Conservation (phyloP, 23 red algal genomes). For the Rhodosorus marinus region DNA sequence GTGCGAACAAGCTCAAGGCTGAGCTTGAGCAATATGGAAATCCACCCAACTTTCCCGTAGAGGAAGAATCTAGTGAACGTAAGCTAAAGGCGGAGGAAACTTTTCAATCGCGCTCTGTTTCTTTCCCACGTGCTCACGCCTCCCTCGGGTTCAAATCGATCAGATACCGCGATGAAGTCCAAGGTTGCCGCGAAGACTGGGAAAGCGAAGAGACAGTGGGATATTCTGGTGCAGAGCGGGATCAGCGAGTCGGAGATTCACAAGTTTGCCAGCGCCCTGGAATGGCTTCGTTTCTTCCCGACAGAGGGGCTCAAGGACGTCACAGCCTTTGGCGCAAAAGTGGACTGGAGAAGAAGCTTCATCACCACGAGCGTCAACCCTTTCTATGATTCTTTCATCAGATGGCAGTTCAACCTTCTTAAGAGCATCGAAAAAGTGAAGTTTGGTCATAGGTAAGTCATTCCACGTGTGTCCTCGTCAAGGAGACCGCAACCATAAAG, state of each 20-base stretch:
- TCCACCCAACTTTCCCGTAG: slow-evolving; percentile 56
- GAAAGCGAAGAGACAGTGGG: slow-evolving; percentile 48
- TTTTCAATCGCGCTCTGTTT: no score
- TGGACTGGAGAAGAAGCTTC: slow-evolving; percentile 91
- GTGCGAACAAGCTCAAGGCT: slow-evolving; percentile 50
- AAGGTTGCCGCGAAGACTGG: slow-evolving; percentile 64
- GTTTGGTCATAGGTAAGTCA: slow-evolving; percentile 99
- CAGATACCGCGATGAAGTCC: slow-evolving; percentile 31
- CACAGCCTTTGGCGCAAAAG: slow-evolving; percentile 46
- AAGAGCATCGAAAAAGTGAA: slow-evolving; percentile 59
- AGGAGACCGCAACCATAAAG: no score
- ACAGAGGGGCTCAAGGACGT: slow-evolving; percentile 52
- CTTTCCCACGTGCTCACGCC: no score
- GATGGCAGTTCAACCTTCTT: slow-evolving; percentile 91
- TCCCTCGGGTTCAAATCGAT: no score
- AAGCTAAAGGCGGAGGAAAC: neutral
- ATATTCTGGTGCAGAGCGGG: slow-evolving; percentile 65
- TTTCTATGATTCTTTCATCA: slow-evolving; percentile 98
- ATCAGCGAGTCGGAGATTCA: slow-evolving; percentile 39
- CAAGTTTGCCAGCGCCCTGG: slow-evolving; percentile 63
- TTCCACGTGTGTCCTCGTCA: no score
- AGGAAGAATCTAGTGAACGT: neutral
- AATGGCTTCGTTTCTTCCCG: slow-evolving; percentile 82
- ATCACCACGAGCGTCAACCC: slow-evolving; percentile 98
- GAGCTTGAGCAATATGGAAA: slow-evolving; percentile 63